Conservation (phyloP, 495 filamentous ascomycete genomes). For the Astrocystis sublimbata region DNA sequence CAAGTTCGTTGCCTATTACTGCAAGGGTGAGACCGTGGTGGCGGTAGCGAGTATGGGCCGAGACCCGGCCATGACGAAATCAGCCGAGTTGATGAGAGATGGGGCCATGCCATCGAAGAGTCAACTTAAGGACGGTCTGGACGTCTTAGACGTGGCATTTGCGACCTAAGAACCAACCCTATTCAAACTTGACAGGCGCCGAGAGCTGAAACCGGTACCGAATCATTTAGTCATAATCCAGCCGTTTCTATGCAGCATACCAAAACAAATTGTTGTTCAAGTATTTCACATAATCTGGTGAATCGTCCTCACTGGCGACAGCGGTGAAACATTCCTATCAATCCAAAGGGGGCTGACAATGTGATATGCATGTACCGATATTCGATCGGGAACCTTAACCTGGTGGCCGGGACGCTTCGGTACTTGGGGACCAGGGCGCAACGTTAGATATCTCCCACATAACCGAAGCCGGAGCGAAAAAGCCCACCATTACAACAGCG, state of each 20-base stretch:
- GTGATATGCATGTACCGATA: no score
- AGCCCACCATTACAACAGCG: no score
- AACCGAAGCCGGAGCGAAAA: no score
- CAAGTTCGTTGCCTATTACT: slow-evolving; percentile 88
- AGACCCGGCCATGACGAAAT: slow-evolving; percentile 84
- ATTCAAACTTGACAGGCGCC: neutral
- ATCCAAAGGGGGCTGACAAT: no score
- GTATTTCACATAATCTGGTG: neutral
- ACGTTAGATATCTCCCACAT: no score
- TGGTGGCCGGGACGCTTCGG: no score
- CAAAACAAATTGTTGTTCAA: neutral
- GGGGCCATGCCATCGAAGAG: slow-evolving; percentile 80
- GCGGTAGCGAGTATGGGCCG: slow-evolving; percentile 88
- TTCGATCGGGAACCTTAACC: no score
- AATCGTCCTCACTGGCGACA: no score
- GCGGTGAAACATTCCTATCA: no score
- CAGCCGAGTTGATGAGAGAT: slow-evolving; percentile 81
- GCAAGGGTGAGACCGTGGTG: slow-evolving; percentile 82
- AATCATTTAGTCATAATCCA: neutral
- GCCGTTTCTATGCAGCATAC: neutral
- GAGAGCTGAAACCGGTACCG: neutral
- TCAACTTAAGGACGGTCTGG: slow-evolving; percentile 70
- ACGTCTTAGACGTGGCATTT: slow-evolving; percentile 62
- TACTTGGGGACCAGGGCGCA: no score
- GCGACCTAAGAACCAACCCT: neutral